A percentile compares a stretch with the other conserved stretches of the same genome.
Conservation (phyloP, 331 rosid genomes). For the Arachis monticola region DNA sequence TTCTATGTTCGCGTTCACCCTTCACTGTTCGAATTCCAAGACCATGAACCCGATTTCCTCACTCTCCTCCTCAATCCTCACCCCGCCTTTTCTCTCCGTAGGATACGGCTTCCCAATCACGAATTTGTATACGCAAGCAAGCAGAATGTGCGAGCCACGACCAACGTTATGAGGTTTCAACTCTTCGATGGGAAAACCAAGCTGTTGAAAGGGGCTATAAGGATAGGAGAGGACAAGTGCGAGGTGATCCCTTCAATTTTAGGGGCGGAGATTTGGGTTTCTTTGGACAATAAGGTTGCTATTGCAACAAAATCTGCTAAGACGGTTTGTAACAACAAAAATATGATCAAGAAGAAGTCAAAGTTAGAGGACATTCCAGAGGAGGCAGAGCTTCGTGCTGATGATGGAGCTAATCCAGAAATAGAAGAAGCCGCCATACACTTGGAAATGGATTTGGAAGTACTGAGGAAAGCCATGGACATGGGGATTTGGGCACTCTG, state of each 20-base stretch:
- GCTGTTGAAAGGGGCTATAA: not conserved
- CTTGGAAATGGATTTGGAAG: slow-evolving; percentile 43
- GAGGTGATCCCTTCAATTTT: not conserved
- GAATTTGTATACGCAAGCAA: not conserved
- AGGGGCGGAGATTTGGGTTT: not conserved
- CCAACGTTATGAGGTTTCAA: not conserved
- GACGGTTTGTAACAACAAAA: not conserved
- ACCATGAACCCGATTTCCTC: not conserved
- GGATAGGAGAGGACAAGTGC: not conserved
- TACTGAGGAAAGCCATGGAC: slow-evolving; percentile 23
- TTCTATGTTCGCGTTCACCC: not conserved
- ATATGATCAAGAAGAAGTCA: not conserved
- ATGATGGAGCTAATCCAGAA: not conserved
- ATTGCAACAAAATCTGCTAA: not conserved
- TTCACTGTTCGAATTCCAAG: not conserved
- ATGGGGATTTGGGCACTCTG: slow-evolving; percentile 46
- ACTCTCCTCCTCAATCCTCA: not conserved
- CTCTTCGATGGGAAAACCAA: not conserved
- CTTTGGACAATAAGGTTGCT: not conserved
- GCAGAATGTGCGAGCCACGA: not conserved
- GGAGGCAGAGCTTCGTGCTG: slow-evolving; percentile 25
- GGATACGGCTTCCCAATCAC: not conserved
- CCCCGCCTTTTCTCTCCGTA: not conserved
- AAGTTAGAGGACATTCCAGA: slow-evolving; percentile 46
- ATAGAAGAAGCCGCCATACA: slow-evolving; percentile 18